Conservation (phyloP, 208 protist species). For the Wallacemonas rigidus region DNA sequence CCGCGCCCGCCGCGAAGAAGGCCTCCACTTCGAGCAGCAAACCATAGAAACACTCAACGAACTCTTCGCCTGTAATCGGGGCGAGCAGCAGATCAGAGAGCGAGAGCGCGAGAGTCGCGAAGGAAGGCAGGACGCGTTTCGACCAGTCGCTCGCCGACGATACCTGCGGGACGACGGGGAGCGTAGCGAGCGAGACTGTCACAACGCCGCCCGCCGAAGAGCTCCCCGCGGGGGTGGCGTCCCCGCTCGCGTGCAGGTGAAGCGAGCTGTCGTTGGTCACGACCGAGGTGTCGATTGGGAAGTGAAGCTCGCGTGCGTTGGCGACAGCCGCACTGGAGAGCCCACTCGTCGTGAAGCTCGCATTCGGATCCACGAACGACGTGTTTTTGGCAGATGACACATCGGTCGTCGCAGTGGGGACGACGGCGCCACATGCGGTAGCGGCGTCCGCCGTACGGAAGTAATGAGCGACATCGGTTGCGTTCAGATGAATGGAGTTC, state of each 20-base stretch:
- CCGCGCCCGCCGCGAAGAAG: constrained; percentile 41
- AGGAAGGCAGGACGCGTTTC: constrained; percentile 42
- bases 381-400: neutral
- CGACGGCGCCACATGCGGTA: neutral
- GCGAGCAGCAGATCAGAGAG: constrained; percentile 65
- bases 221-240: neutral
- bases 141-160: constrained; percentile 32
- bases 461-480: constrained; percentile 18
- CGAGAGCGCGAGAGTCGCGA: constrained; percentile 54
- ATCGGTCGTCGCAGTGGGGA: neutral
- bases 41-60: constrained; percentile 66
- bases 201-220: neutral
- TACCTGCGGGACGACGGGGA: constrained; percentile 30
- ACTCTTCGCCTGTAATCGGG: constrained; percentile 44
- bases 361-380: constrained; percentile 3
- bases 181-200: constrained; percentile 27
- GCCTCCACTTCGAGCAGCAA: constrained; percentile 75
- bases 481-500: constrained; percentile 59
- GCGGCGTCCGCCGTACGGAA: neutral
- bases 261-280: neutral
- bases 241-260: neutral
- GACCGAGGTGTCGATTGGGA: constrained; percentile 1
- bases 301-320: constrained; percentile 3
- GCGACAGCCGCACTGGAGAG: neutral
- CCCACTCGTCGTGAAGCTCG: constrained; percentile 6